Base-by-base conservation (phyloP, 345 rosid genomes). In the Eucalyptus marginata region DNA sequence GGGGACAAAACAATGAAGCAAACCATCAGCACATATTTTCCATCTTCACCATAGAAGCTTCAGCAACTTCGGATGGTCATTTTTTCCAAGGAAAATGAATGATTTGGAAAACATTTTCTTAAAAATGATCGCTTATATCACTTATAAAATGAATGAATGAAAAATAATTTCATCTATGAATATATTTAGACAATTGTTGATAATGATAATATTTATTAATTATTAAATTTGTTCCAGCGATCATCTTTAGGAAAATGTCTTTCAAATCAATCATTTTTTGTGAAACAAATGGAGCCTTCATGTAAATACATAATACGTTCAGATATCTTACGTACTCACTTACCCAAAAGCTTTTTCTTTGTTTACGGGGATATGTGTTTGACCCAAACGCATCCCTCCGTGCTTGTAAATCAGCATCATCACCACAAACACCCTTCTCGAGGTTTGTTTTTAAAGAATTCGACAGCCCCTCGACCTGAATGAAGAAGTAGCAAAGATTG, bases 341-440 rank as follows among this genome's bases (percentile, higher is more conserved):
- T 90, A 98, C 99, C 98, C 96, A 96, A 91, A 98, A 97, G 90
- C 96, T 93, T 89, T 97, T 93, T 88, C 99, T 98, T 91, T 96
- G 96, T 91, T 95, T 96, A 64, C 79, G 94, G 49, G 99, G 99
- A 91, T 98, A 98, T 43, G 97, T 95, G 92, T 98, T 98, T 79
- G 98, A 93, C 54, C 99, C 99, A 93, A 95, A 97, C 87, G 89
- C 92, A 87, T 90, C 92, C 90, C 90, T 94, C 87, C 98, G 94
- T 88, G 93, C 93, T 88, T 90, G 86, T 90, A 98, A 89, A 90
- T 97, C 99, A 80, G 89, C 90, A 89, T 94, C 97, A 89, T 95
- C 99, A 59, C 95, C 98, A 56, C 33, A 76, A 87, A 96, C 93
- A 86, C 99, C 99, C 86, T 93, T 94, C 81, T 96, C 96, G 88